Conservation (phyloP, 371 early-diverging fungal species). For the Capillidium heterosporum region DNA sequence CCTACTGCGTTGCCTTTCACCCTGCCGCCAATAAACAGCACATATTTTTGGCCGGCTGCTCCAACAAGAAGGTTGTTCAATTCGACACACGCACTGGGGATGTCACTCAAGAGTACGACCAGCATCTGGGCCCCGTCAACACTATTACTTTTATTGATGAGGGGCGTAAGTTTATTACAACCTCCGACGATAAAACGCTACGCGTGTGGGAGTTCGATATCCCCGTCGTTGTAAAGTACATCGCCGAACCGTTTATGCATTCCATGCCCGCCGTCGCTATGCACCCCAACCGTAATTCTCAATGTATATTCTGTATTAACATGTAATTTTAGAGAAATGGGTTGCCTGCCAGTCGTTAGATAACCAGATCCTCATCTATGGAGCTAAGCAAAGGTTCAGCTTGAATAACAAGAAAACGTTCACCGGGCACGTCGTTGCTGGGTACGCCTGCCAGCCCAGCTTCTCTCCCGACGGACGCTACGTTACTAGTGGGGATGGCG, state of each 20-base stretch:
- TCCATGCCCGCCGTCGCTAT: conserved; percentile 81
- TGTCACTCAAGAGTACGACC: conserved; percentile 85
- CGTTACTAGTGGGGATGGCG: conserved; percentile 79
- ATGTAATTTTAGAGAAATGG: conserved; percentile 60
- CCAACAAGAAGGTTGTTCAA: conserved; percentile 81
- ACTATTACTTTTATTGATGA: conserved; percentile 92
- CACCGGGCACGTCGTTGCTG: conserved; percentile 81
- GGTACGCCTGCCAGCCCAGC: conserved; percentile 86
- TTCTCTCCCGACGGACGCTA: conserved; percentile 86
- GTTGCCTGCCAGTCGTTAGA: conserved; percentile 85
- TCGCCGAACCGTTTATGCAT: conserved; percentile 93
- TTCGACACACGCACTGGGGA: conserved; percentile 69
- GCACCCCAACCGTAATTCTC: conserved; percentile 35
- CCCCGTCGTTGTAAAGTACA: conserved; percentile 90
- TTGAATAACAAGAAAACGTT: conserved; percentile 83
- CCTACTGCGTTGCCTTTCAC: conserved; percentile 78
- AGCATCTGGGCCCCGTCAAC: conserved; percentile 90
- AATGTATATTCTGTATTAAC: conserved; percentile 7
- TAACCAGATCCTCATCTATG: conserved; percentile 82
- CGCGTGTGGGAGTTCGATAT: conserved; percentile 95
- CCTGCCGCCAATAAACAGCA: conserved; percentile 71
- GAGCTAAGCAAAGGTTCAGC: conserved; percentile 68
- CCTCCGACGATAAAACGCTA: conserved; percentile 91
- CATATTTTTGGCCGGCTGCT: conserved; percentile 75
- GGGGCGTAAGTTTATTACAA: conserved; percentile 82